A percentile compares a stretch with the other conserved stretches of the same genome.
These are phyloP conservation scores for Magnaporthales sp. DNA, from an alignment of 2,329 filamentous ascomycete genomes.

Conservation along the genomic window DNA sequence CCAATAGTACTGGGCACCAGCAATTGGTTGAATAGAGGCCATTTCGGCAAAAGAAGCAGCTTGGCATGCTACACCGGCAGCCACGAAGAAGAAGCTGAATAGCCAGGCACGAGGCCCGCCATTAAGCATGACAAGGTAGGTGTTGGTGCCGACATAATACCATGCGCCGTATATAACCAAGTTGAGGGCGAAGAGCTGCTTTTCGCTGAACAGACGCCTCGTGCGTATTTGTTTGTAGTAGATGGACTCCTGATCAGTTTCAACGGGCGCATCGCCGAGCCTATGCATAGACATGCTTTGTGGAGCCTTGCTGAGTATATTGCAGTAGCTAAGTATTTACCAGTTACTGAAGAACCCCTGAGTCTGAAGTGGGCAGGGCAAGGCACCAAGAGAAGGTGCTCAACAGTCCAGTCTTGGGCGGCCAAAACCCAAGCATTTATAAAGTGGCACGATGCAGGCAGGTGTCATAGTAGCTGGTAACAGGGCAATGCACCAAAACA, in stretches of 20 bases:
- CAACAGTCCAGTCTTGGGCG: too few species aligned
- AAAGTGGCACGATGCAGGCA: too few species aligned
- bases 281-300: background rate
- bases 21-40: constrained; percentile 28
- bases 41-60: constrained; percentile 27
- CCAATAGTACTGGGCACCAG: constrained; percentile 33
- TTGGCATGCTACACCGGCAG: constrained; percentile 20
- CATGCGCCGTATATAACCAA: constrained; percentile 9
- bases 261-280: background rate
- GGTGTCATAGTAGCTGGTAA: too few species aligned
- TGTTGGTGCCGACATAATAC: constrained; percentile 5
- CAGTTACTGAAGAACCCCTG: too few species aligned
- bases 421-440: too few species aligned
- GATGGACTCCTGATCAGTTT: background rate
- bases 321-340: too few species aligned
- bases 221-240: constrained; percentile 10
- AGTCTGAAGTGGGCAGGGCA: too few species aligned
- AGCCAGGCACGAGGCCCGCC: constrained; percentile 21
- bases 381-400: too few species aligned
- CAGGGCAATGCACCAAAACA: too few species aligned
- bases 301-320: background rate
- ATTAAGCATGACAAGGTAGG: constrained; percentile 19
- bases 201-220: constrained; percentile 8
- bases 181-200: constrained; percentile 10
- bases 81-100: constrained; percentile 21